phyloP scores from a whole-genome alignment of 2,329 filamentous ascomycete species.

The Cephalotrichum gorgonifer region DNA sequence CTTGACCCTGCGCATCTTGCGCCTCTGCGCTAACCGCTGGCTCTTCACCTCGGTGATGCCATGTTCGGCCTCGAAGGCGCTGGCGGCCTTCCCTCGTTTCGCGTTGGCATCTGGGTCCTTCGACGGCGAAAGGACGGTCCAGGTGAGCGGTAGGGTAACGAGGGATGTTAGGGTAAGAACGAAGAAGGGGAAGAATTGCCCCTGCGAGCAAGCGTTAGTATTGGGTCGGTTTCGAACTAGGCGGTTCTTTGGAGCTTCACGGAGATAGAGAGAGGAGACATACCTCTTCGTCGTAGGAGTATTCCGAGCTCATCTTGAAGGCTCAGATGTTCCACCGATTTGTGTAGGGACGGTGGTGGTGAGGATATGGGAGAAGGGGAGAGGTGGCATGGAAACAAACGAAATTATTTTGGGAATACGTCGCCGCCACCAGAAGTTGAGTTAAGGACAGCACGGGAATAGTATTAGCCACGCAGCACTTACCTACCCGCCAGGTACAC shows the following conservation, averaged over 20 bases:
- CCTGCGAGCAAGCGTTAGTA: constrained; percentile 33
- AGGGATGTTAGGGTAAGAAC: constrained; percentile 82
- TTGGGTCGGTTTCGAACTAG: not conserved
- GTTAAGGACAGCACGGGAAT: not conserved
- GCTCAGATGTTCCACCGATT: constrained; percentile 7
- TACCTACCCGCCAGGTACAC: not conserved
- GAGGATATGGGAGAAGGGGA: not conserved
- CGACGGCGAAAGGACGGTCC: constrained; percentile 71
- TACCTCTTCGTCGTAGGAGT: constrained; percentile 94
- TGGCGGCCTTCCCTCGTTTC: constrained; percentile 62
- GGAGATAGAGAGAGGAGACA: constrained; percentile 8
- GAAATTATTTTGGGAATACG: not conserved
- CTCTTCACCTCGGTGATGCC: constrained; percentile 64
- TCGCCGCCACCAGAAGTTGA: not conserved
- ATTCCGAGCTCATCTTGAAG: constrained; percentile 77
- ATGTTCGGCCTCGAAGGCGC: constrained; percentile 69
- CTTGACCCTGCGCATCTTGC: constrained; percentile 82
- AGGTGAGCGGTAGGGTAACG: constrained; percentile 82
- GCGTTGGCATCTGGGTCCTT: constrained; percentile 70
- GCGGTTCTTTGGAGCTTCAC: not conserved
- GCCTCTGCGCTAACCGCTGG: constrained; percentile 77
- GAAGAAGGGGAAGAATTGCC: constrained; percentile 99
- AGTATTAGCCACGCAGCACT: constrained; percentile 5
- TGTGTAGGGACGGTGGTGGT: not conserved
- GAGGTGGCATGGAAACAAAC: constrained; percentile 4